phyloP scores from a whole-genome alignment of 441 rosid species.

The Eruca vesicaria region DNA sequence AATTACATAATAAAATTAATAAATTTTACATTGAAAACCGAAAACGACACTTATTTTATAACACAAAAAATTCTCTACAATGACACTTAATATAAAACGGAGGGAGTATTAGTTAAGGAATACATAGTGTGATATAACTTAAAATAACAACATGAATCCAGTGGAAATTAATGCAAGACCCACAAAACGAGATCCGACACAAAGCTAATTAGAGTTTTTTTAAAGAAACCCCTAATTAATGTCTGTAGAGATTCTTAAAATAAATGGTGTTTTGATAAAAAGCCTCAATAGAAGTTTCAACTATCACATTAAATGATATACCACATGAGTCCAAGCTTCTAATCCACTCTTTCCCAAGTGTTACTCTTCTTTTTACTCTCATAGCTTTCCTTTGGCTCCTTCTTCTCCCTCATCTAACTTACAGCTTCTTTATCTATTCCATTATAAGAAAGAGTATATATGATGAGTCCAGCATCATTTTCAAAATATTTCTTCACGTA shows the following conservation, averaged over 20 bases:
- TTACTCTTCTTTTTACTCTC: conserved; percentile 36
- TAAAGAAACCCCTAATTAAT: conserved; percentile 27
- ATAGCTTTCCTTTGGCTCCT: conserved; percentile 1
- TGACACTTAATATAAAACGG: no score
- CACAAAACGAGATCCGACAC: conserved; percentile 54
- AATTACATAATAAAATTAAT: no score
- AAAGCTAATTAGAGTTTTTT: conserved; percentile 40
- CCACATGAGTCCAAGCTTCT: background rate
- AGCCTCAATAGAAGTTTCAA: background rate
- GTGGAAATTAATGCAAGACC: conserved; percentile 37
- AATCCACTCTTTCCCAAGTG: conserved; percentile 45
- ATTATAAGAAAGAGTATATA: background rate
- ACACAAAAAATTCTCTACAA: no score
- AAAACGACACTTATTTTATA: no score
- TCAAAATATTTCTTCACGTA: background rate
- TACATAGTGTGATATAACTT: conserved; percentile 8
- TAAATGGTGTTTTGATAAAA: conserved; percentile 5
- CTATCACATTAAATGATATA: background rate
- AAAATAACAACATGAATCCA: conserved; percentile 34
- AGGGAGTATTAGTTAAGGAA: background rate
- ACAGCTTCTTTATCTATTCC: background rate
- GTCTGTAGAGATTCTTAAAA: conserved; percentile 33
- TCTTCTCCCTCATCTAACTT: conserved; percentile 6
- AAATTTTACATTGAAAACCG: no score
- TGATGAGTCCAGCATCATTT: background rate